phyloP scores from a whole-genome alignment of 768 basidiomycete genomes.

The Russula dissimulans region DNA sequence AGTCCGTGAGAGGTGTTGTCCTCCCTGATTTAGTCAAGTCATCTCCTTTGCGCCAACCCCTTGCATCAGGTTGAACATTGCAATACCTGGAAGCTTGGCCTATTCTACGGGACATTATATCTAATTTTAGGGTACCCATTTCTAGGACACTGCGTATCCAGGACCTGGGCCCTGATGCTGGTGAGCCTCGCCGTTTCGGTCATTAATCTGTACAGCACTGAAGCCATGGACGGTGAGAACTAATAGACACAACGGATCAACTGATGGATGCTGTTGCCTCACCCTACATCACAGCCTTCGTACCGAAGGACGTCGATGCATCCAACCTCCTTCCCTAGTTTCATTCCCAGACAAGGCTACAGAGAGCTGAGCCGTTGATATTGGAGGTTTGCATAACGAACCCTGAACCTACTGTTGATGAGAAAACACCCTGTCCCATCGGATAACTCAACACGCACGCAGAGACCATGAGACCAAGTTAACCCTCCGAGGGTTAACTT shows the following conservation, averaged over 20 bases:
- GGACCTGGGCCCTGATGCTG: too few relatives aligned
- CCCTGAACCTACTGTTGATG: neutral
- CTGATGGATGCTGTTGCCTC: neutral
- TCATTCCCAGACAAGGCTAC: too few relatives aligned
- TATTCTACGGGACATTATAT: neutral
- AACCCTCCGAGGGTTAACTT: too few relatives aligned
- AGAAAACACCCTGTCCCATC: neutral
- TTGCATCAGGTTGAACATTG: neutral
- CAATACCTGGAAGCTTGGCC: neutral
- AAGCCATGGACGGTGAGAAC: too few relatives aligned
- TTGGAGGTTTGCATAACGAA: neutral
- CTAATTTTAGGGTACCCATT: too few relatives aligned
- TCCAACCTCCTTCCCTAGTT: neutral
- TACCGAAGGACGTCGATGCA: too few relatives aligned
- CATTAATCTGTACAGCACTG: too few relatives aligned
- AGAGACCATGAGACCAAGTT: neutral
- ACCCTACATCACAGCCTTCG: too few relatives aligned
- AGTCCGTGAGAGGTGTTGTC: neutral
- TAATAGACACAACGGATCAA: neutral
- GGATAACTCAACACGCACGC: neutral
- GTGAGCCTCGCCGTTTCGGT: too few relatives aligned
- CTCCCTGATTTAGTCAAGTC: neutral
- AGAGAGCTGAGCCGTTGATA: neutral
- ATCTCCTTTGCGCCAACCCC: neutral
- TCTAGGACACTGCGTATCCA: neutral